Evolutionary conservation across 176 grass and related monocot species (phyloP).

Genomic region (Oryza australiensis): DNA sequence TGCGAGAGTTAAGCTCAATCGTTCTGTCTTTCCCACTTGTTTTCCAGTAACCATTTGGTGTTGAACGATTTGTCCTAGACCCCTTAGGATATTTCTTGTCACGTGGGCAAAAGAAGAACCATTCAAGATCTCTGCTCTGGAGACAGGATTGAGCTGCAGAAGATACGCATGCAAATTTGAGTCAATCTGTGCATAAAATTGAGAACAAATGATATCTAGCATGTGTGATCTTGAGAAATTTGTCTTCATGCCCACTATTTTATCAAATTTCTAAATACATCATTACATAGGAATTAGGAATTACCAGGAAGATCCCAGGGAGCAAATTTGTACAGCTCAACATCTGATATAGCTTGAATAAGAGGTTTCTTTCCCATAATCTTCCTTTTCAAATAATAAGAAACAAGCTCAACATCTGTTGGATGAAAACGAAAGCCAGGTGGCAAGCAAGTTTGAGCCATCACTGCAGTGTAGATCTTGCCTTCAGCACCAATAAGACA

Average conservation of each 20-base stretch:
- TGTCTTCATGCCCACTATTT: background rate
- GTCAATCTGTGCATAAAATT: background rate
- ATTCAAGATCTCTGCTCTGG: constrained; percentile 72
- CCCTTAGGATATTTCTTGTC: constrained; percentile 92
- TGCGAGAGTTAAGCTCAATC: constrained; percentile 58
- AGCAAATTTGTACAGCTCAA: constrained; percentile 88
- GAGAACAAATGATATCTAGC: background rate
- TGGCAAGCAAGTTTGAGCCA: constrained; percentile 69
- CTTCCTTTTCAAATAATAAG: constrained; percentile 90
- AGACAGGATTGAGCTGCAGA: constrained; percentile 66
- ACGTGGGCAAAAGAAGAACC: constrained; percentile 90
- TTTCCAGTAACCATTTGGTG: constrained; percentile 92
- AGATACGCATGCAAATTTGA: background rate
- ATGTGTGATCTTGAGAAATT: background rate
- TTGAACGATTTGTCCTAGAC: constrained; percentile 69
- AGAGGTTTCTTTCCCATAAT: constrained; percentile 70
- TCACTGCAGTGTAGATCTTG: constrained; percentile 32
- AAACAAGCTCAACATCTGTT: constrained; percentile 86
- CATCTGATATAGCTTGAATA: constrained; percentile 69
- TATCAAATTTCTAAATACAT: background rate
- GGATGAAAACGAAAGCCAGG: constrained; percentile 94
- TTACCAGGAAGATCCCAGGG: constrained; percentile 97
- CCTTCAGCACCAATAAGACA: constrained; percentile 16
- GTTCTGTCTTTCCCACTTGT: constrained; percentile 88
- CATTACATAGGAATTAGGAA: constrained; percentile 34